A percentile compares a stretch with the other conserved stretches of the same genome.
These are phyloP conservation scores for Diplogelasinospora grovesii DNA, from an alignment of 495 filamentous ascomycete genomes.

Conservation along the genomic window DNA sequence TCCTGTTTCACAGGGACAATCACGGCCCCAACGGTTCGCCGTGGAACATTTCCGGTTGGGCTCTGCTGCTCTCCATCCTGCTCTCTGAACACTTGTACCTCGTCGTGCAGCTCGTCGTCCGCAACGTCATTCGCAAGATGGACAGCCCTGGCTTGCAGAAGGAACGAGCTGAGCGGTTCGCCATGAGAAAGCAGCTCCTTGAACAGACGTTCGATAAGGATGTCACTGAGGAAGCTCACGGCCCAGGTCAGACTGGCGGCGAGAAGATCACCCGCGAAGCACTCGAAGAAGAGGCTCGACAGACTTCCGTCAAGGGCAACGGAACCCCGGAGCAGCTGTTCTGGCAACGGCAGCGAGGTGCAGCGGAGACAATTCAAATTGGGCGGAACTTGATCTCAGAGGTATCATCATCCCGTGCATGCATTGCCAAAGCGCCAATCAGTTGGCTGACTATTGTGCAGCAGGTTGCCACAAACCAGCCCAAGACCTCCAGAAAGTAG, in stretches of 20 bases:
- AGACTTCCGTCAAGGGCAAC: constrained; percentile 36
- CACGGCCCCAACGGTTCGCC: constrained; percentile 47
- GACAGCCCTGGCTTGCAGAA: constrained; percentile 79
- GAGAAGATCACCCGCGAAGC: constrained; percentile 43
- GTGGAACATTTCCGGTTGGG: constrained; percentile 68
- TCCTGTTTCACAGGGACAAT: constrained; percentile 70
- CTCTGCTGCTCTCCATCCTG: constrained; percentile 74
- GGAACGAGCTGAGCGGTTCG: constrained; percentile 67
- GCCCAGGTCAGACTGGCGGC: constrained; percentile 27
- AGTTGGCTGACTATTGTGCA: too few relatives aligned
- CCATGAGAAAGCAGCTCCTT: constrained; percentile 65
- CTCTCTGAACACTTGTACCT: constrained; percentile 86
- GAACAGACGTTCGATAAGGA: constrained; percentile 49
- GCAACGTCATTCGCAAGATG: constrained; percentile 64
- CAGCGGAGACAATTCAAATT: constrained; percentile 14
- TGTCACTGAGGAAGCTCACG: constrained; percentile 11
- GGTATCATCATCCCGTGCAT: too few relatives aligned
- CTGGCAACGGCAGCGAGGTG: constrained; percentile 23
- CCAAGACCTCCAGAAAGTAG: neutral
- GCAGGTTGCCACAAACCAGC: neutral
- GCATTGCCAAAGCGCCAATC: too few relatives aligned
- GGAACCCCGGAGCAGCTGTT: constrained; percentile 50
- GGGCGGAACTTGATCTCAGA: constrained; percentile 10
- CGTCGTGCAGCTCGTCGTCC: constrained; percentile 60
- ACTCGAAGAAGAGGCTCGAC: constrained; percentile 63